phyloP scores from a whole-genome alignment of 2,329 filamentous ascomycete species.

The Parastagonospora avenae region DNA sequence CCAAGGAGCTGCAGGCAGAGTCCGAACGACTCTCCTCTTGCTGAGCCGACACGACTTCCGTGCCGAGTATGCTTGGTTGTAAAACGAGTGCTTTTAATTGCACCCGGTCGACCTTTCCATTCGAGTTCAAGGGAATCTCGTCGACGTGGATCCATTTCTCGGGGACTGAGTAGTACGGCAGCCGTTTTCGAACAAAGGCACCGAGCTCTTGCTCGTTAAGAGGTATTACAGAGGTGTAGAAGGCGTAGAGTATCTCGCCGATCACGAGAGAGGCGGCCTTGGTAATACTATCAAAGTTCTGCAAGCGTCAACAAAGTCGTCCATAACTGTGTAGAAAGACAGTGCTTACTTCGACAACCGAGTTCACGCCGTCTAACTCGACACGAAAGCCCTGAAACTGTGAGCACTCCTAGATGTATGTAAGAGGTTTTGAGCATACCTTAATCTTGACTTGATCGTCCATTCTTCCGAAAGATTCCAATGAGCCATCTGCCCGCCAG shows the following conservation, averaged over 20 bases:
- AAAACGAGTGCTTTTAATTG: constrained; percentile 45
- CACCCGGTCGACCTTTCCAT: constrained; percentile 63
- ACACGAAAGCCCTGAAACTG: constrained; percentile 51
- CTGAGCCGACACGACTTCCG: no score
- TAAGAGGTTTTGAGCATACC: constrained; percentile 46
- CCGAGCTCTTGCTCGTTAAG: constrained; percentile 43
- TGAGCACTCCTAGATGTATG: no score
- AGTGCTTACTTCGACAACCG: constrained; percentile 26
- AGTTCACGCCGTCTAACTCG: constrained; percentile 63
- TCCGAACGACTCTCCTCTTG: no score
- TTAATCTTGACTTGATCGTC: constrained; percentile 69
- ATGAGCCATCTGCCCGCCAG: constrained; percentile 59
- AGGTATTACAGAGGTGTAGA: constrained; percentile 51
- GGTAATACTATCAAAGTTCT: constrained; percentile 52
- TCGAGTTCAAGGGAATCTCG: constrained; percentile 57
- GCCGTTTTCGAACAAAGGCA: constrained; percentile 48
- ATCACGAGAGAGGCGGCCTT: constrained; percentile 57
- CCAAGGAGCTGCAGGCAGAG: no score
- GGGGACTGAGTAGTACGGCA: constrained; percentile 63
- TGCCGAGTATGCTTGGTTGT: no score
- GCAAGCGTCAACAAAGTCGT: not conserved
- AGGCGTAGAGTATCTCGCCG: constrained; percentile 57
- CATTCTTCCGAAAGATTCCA: constrained; percentile 62
- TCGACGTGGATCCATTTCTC: constrained; percentile 51
- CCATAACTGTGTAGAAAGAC: no score